phyloP scores from a whole-genome alignment of 306 rosid genomes.

The Purshia tridentata region DNA sequence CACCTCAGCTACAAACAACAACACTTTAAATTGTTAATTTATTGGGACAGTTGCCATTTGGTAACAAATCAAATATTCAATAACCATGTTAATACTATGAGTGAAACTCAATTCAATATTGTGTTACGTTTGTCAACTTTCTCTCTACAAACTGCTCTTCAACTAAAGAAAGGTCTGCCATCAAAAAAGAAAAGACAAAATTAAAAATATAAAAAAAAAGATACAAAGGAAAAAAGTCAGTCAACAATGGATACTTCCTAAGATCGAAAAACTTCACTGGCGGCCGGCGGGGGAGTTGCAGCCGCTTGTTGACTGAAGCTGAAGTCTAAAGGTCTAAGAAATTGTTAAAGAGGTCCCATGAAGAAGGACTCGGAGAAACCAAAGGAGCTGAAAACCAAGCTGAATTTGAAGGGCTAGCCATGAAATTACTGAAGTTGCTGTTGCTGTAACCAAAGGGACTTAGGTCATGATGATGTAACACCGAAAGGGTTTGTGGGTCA shows the following conservation, averaged over 20 bases:
- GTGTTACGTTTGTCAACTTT: too few relatives aligned
- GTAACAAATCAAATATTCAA: too few relatives aligned
- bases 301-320: background rate
- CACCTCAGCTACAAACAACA: too few relatives aligned
- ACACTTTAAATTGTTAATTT: too few relatives aligned
- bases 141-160: too few relatives aligned
- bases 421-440: conserved; percentile 30
- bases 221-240: conserved; percentile 29
- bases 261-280: conserved; percentile 32
- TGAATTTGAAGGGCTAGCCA: conserved; percentile 55
- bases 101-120: too few relatives aligned
- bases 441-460: background rate
- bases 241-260: background rate
- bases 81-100: too few relatives aligned
- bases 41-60: too few relatives aligned
- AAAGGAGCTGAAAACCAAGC: conserved; percentile 54
- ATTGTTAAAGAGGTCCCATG: conserved; percentile 55
- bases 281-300: background rate
- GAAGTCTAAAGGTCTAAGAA: conserved; percentile 41
- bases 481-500: conserved; percentile 37
- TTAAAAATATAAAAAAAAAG: too few relatives aligned
- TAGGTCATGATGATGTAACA: background rate
- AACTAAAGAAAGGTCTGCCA: too few relatives aligned
- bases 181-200: too few relatives aligned
- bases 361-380: conserved; percentile 69